These are phyloP conservation scores for Sicyos edulis DNA, from an alignment of 306 rosid genomes.

Conservation along the genomic window DNA sequence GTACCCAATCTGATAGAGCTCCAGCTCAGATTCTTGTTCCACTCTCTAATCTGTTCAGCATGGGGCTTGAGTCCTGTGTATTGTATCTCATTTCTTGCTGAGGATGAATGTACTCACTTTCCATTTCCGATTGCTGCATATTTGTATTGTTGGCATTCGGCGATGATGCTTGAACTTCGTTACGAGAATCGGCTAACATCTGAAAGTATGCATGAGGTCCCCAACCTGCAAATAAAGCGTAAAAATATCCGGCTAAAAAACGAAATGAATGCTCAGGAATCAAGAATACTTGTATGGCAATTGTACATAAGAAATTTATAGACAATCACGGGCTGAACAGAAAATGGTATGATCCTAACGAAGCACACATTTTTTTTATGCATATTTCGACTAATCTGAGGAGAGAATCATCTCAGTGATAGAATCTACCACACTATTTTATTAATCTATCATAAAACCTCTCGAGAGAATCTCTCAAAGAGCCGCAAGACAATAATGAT, in stretches of 20 bases:
- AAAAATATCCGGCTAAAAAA: neutral
- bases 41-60: conserved; percentile 42
- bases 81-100: conserved; percentile 15
- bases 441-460: no score
- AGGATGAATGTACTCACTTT: conserved; percentile 14
- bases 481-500: no score
- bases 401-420: no score
- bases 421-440: no score
- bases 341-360: no score
- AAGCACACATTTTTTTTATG: no score
- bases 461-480: no score
- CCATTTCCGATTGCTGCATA: conserved; percentile 3
- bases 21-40: conserved; percentile 44
- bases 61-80: conserved; percentile 33
- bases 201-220: conserved; percentile 29
- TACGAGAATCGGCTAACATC: conserved; percentile 24
- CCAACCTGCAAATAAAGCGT: conserved; percentile 14
- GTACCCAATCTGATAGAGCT: neutral
- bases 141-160: conserved; percentile 6
- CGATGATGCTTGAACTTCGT: conserved; percentile 22
- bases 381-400: no score
- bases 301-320: neutral
- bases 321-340: no score
- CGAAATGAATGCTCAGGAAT: neutral
- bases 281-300: neutral